A percentile compares a stretch with the other conserved stretches of the same genome.
Evolutionary conservation across 208 protist species (phyloP).

Genomic region (Leishmania guyanensis): DNA sequence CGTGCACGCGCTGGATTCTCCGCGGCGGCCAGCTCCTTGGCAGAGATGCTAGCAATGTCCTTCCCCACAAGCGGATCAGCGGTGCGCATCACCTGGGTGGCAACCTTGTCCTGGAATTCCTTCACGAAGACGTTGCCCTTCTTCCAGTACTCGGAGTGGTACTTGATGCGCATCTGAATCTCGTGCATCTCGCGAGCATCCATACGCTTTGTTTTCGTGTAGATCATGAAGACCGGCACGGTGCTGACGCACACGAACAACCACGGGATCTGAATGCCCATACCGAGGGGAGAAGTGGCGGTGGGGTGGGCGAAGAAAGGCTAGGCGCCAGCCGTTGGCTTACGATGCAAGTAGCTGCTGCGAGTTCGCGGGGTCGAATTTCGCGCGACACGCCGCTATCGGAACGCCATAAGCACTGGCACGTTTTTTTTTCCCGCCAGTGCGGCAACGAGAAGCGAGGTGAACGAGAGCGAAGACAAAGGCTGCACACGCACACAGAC

Average conservation of each 20-base stretch:
- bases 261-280: conserved; percentile 68
- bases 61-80: conserved; percentile 45
- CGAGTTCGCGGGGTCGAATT: background rate
- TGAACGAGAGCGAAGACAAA: background rate
- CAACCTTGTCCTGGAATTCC: conserved; percentile 31
- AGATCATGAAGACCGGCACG: conserved; percentile 76
- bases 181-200: conserved; percentile 80
- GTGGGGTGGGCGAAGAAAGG: background rate
- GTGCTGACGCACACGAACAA: conserved; percentile 53
- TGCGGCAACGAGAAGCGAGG: background rate
- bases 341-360: background rate
- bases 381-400: background rate
- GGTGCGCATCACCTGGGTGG: conserved; percentile 29
- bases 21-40: conserved; percentile 22
- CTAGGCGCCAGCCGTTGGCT: background rate
- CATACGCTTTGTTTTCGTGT: conserved; percentile 74
- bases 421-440: background rate
- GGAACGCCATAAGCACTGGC: background rate
- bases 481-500: background rate
- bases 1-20: background rate
- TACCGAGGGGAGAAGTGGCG: background rate
- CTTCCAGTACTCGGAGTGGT: conserved; percentile 79
- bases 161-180: conserved; percentile 84
- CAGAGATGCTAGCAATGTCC: conserved; percentile 31
- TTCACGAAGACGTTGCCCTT: conserved; percentile 63